Base-by-base conservation (phyloP, 208 protist species). In the Trypanosoma cruzi region DNA sequence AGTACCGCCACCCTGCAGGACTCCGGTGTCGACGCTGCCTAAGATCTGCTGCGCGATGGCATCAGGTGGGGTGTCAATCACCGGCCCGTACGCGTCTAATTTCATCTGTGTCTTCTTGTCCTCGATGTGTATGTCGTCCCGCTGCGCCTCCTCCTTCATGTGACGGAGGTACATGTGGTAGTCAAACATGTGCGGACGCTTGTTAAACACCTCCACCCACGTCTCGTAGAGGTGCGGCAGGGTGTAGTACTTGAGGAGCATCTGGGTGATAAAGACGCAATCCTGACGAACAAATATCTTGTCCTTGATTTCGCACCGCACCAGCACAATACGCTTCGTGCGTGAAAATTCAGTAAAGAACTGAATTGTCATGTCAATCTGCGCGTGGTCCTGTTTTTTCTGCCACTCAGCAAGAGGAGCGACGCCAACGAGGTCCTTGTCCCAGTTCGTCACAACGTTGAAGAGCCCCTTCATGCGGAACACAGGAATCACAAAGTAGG, bases 171-270 rank as follows among this genome's bases (percentile, higher is more conserved):
- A 96, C 52, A 80, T 75, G 64, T 97, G 90, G 75, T 93, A 97
- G 63, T 96, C 89, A 60, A 97, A 97, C 68, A 82, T 78, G 14
- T 80, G 62, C 18, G 93, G 90, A 1, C 77, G 77, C 64, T 90
- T 94, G 81, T 96, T 95, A 67, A 97, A 97, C 32, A 84, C 92
- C 78, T 97, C 93, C 37, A 97, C 93, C 77, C 79, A 95, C 22
- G 77, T 80, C 68, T 96, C 86, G 68, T 94, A 97, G 26, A 94
- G 79, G 14, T 58, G 66, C 14, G 86, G 93, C 10, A 90, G 63
- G 13, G 93, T 94, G 84, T 97, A 97, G 79, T 97, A 96, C 73
- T 92, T 96, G 8, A 97, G 79, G 26, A 97, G 60, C 84, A 95
- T 96, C 75, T 95, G 90, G 32, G 90, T 95, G 11, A 96, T 29